Evolutionary conservation across 345 rosid species (phyloP), one percentile per base, ranked within the genome.

Genomic region (Odontarrhena argentea): DNA sequence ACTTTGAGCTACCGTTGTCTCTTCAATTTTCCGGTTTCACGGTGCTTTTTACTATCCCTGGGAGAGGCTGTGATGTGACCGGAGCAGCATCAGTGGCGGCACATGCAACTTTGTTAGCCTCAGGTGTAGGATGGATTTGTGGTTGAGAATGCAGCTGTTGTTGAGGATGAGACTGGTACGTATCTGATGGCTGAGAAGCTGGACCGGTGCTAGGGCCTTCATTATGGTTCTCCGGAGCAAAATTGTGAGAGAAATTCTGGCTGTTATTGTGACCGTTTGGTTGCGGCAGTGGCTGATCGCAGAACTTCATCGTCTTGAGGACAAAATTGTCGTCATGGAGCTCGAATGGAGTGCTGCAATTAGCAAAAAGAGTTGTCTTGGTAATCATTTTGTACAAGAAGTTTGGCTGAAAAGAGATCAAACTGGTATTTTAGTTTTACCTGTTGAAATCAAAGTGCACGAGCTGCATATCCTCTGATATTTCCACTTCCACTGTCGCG

Each of bases 391-490:
- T 0, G 2, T 15, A 14, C 25, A 28, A 15, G 3, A 8, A 9
- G 15, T 28, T 3, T 11, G 40, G 67, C 68, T 15, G 58, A 37
- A 49, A 41, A 24, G 38, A 60, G 9, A 55, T 10, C 26, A 42
- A 3, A 12, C 24, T 13, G 2, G 14, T 63, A 48, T 47, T 60
- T 48, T 6, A n/a, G 2, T 0, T 72, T 54, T 80, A 95, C 99
- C 92, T 95, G 77, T 86, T 91, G 74, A 95, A 95, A 79, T 95
- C 99, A 12, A 95, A 95, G 76, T 95, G 99, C 46, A 95, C 97
- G 18, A 95, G 85, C 85, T 95, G 99, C 99, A 95, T 95, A 71
- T 95, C 99, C 86, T 95, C 99, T 30, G 99, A 95, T 84, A 95
- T 91, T 80, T 95, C 99, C 65, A 95, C 97, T 80, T 95, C 99